phyloP scores from a whole-genome alignment of 345 rosid species.

The Lepidium aucheri region DNA sequence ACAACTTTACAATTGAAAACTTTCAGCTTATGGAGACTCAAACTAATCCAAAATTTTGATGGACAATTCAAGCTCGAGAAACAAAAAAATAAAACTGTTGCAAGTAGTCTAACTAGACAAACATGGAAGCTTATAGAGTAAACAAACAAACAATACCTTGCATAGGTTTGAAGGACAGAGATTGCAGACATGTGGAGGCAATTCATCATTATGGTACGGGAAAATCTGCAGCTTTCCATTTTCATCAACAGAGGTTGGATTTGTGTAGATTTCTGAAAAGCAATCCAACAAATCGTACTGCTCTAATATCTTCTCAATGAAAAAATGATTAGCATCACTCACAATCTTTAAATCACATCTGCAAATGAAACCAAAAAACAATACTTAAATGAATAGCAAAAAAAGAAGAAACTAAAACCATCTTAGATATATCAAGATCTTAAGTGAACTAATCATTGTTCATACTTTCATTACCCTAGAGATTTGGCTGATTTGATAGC shows the following conservation, averaged over 20 bases:
- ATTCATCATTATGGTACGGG: constrained; percentile 43
- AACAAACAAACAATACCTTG: constrained; percentile 37
- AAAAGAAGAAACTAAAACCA: background rate
- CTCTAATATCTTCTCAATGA: constrained; percentile 70
- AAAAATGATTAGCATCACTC: constrained; percentile 78
- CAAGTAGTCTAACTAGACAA: background rate
- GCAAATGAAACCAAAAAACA: constrained; percentile 9
- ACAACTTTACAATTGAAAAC: background rate
- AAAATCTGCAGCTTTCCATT: constrained; percentile 49
- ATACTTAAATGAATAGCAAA: background rate
- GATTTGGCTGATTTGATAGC: constrained; percentile 52
- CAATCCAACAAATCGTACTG: constrained; percentile 48
- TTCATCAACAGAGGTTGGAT: constrained; percentile 41
- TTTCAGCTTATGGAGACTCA: background rate
- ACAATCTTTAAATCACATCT: constrained; percentile 75
- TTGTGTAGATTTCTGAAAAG: constrained; percentile 61
- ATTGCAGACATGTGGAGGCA: constrained; percentile 49
- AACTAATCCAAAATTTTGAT: background rate
- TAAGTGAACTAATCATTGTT: background rate
- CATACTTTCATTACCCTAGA: constrained; percentile 37
- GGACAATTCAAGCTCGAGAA: background rate
- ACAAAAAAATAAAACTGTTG: background rate
- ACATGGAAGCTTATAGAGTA: background rate
- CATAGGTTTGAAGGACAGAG: constrained; percentile 68
- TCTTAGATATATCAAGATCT: background rate